These are phyloP conservation scores for Rhododendron simsii DNA, from an alignment of 148 eudicot genomes.

Conservation along the genomic window DNA sequence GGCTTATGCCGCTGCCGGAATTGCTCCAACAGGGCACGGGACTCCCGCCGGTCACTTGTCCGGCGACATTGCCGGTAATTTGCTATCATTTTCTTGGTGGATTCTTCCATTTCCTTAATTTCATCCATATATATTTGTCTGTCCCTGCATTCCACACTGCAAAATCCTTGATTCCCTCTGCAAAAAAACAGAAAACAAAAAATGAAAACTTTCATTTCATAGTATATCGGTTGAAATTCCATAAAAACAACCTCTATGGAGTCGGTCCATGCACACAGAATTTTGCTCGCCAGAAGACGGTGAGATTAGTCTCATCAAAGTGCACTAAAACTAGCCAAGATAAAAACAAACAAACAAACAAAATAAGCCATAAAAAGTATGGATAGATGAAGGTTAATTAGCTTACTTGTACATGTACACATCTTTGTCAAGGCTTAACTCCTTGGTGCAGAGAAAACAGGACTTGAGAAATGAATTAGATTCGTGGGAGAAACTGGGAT, in stretches of 20 bases:
- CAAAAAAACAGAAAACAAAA: background rate
- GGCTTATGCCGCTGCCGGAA: slow-evolving; percentile 27
- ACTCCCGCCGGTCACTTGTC: slow-evolving; percentile 21
- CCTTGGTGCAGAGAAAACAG: slow-evolving; percentile 40
- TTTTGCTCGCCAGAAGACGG: background rate
- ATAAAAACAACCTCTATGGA: background rate
- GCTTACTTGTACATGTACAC: slow-evolving; percentile 58
- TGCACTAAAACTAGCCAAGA: background rate
- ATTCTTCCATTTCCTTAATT: slow-evolving; percentile 29
- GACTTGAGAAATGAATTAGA: slow-evolving; percentile 27
- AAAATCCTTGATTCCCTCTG: slow-evolving; percentile 67
- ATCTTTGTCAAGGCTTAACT: slow-evolving; percentile 38
- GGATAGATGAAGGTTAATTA: background rate
- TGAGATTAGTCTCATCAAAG: background rate
- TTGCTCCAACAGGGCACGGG: slow-evolving; percentile 28
- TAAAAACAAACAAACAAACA: background rate
- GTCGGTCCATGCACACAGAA: background rate
- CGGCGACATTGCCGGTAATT: slow-evolving; percentile 11
- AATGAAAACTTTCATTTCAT: background rate
- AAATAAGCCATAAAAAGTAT: background rate
- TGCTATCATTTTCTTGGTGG: slow-evolving; percentile 8
- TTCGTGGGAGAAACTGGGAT: background rate
- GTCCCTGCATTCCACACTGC: slow-evolving; percentile 49
- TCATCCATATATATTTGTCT: slow-evolving; percentile 51
- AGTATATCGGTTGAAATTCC: background rate